Evolutionary conservation across 2,329 filamentous ascomycete species (phyloP), one percentile per base, ranked within the genome.

Genomic region (Colletotrichum gloeosporioides): DNA sequence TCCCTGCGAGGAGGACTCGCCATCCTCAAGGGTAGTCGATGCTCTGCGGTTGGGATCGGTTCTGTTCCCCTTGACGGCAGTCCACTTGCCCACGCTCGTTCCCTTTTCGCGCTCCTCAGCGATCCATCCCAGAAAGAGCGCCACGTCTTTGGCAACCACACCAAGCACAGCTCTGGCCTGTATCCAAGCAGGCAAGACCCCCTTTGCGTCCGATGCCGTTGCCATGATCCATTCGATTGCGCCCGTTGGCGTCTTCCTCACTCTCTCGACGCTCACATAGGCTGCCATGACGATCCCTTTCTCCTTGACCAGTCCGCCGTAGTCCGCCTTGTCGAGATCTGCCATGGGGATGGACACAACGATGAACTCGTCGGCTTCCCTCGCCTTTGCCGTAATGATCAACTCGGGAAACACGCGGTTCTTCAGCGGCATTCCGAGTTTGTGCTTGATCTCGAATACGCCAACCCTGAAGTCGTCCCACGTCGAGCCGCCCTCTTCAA

Each of bases 201-300:
- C 95, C 70, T 89, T 88, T 0, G 94, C 94, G 82, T 96, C 91
- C 75, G 92, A 94, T 13, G 92, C 90, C 12, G 94, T 96, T 10
- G 92, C 93, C 93, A 96, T 96, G 74, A 93, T 87, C 95, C 95
- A 97, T 83, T 94, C 92, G 63, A 95, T 88, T 22, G 85, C 82
- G 1, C 86, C 85, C n/a, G 79, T 81, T 6, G 80, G 82, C 7
- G 89, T 76, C 80, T 88, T 85, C 72, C 88, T 85, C 39, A 94
- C 85, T 62, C 90, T 85, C 85, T 96, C 94, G 2, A 95, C 87
- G 78, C 91, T 93, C 32, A 88, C 90, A 80, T 95, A 95, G 12
- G 87, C 86, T 6, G 90, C 94, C 34, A 89, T 83, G 9, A 92
- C 89, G 4, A 90, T 83, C 34, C 84, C 87, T 77, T 88, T 87